Base-by-base conservation (phyloP, 495 filamentous ascomycete species). In the Cercophora samala region DNA sequence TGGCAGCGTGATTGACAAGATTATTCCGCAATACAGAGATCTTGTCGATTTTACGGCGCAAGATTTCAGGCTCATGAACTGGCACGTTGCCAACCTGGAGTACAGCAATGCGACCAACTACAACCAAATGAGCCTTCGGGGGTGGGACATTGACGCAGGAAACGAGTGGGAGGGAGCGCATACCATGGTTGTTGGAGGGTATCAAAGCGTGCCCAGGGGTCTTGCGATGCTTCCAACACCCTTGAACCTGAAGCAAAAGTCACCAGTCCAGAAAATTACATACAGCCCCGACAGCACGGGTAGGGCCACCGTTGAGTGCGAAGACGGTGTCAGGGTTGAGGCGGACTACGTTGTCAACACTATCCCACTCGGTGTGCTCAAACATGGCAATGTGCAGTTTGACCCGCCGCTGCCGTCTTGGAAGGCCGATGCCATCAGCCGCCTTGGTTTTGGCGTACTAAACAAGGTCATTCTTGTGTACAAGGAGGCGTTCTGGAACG, bases 161-260 rank as follows among this genome's bases (percentile, higher is more conserved):
- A 97, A 99, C 75, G 95, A 99, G 70, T 98, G 97, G 77, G 93
- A 96, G 73, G 95, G 95, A 19, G 88, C 91, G 62, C 95, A 99
- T 72, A 89, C 92, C 4, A 91, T 95, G 83, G 87, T 99, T 17
- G 83, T 96, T 54, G 95, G 95, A 53, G 95, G 95, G 5, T 98
- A 98, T 73, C 91, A 91, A 68, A 93, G 93, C 73, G 85, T 99
- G 46, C 90, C 96, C 3, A 87, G 90, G 64, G 95, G 92, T 3
- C 81, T 99, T 21, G 88, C 89, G 76, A 84, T 87, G 54, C 82
- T 87, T 53, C 96, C 95, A 3, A 85, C 84, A 2, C 88, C 86
- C 63, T 82, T 99, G n/a, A 88, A 97, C 72, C 84, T 98, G 13
- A 87, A 87, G 60, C 90, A 89, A 58, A 87, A 86, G 64, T 86